Base-by-base conservation (phyloP, 2,329 filamentous ascomycete species). In the Ophiostoma perfectum region DNA sequence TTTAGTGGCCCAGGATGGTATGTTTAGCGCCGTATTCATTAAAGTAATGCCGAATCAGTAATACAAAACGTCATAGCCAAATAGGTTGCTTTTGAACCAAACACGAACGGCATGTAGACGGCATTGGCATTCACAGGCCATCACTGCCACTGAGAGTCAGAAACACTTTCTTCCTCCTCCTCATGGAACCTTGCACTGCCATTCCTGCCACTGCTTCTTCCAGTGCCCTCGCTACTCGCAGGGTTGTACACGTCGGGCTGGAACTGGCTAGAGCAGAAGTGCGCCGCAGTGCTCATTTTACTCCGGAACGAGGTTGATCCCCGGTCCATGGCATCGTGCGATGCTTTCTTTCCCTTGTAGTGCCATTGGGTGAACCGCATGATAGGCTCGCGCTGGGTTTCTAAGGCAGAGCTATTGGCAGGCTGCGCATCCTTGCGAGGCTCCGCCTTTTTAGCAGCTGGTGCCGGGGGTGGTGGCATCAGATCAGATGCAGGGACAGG, bases 221-320 rank as follows among this genome's bases (percentile, higher is more conserved):
- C 27, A 27, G 27, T 27, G 27, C 27, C 27, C 27, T 27, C 27
- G 27, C 47, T 62, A 11, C 74, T 72, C 2, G 76, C 77, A 5
- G 80, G 80, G 58, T 75, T 78, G 72, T 81, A 85, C 75, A 83
- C 81, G 71, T 86, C 83, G 0, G 84, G 84, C 70, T 85, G 83
- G 71, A 86, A 86, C 71, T 85, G 81, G 55, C 86, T 85, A 71
- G 90, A 90, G 70, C 86, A 86, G 72, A 86, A 90, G 74, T 90
- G 88, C 0, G 87, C 87, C 64, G 83, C 83, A 73, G 89, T 90
- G 77, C 86, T 88, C 67, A 89, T 85, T 66, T 84, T 87, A 72
- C 89, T 88, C 73, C 87, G 87, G 74, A 90, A 90, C 1, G 84
- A 86, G 66, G 80, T 83, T 2, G 70, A 63, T 2, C 68, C 67